Evolutionary conservation across 352 stramenopile genomes (phyloP).

Genomic region (Phytopythium sindhum): DNA sequence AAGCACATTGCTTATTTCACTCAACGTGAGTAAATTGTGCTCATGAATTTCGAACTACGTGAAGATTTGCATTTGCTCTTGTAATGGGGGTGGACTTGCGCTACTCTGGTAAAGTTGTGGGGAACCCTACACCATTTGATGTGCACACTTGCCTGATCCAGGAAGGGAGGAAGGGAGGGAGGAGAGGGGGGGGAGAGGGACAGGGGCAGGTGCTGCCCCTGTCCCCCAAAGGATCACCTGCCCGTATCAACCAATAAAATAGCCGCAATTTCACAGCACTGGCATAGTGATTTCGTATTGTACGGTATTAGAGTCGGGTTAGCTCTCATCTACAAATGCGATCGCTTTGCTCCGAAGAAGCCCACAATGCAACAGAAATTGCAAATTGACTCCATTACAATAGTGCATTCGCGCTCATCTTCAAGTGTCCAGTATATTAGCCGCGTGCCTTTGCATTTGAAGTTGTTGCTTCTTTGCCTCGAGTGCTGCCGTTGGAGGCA

Average conservation of each 20-base stretch:
- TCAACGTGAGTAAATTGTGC: background rate
- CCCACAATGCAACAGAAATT: no score
- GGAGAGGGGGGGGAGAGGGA: background rate
- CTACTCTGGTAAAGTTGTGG: background rate
- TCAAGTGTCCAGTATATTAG: no score
- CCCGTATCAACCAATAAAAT: no score
- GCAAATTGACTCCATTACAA: no score
- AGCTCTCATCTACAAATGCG: no score
- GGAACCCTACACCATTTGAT: background rate
- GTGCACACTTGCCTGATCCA: background rate
- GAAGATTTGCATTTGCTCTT: conserved; percentile 2
- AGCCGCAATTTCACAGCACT: no score
- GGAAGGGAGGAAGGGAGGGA: no score
- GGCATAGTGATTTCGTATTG: no score
- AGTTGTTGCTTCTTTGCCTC: background rate
- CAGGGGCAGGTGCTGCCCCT: background rate
- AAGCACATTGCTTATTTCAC: background rate
- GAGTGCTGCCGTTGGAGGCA: background rate
- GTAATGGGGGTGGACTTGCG: background rate
- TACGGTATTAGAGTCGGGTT: no score
- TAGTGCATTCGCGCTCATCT: no score
- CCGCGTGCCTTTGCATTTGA: background rate
- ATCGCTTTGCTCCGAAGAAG: no score
- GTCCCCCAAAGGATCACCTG: background rate
- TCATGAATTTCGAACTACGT: no score